Evolutionary conservation across 2,329 filamentous ascomycete species (phyloP).

Genomic region (Aspergillus pseudoglaucus): DNA sequence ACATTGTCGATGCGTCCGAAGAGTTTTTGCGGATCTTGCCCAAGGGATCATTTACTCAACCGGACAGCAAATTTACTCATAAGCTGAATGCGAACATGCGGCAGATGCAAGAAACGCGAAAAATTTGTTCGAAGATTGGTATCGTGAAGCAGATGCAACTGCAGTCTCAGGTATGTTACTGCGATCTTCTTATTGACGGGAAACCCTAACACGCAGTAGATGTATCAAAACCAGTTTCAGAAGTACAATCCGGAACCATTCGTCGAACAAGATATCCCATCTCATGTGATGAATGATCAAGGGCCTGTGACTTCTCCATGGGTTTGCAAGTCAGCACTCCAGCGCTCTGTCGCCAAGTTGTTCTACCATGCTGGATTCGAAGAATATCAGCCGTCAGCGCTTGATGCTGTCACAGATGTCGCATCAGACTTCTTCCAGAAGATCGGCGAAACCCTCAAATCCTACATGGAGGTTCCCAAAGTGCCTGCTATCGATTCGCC

Average conservation of each 20-base stretch:
- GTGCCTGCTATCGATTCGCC: slow-evolving; percentile 48
- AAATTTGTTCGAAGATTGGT: slow-evolving; percentile 90
- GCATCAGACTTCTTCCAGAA: slow-evolving; percentile 86
- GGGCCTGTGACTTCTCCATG: slow-evolving; percentile 80
- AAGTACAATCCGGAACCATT: slow-evolving; percentile 92
- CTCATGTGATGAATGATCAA: slow-evolving; percentile 83
- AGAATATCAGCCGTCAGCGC: slow-evolving; percentile 88
- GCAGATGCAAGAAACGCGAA: slow-evolving; percentile 94
- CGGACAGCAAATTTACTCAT: slow-evolving; percentile 64
- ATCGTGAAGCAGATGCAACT: slow-evolving; percentile 99
- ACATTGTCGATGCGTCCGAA: slow-evolving; percentile 80
- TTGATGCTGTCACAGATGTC: slow-evolving; percentile 84
- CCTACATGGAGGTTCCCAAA: slow-evolving; percentile 78
- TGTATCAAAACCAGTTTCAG: slow-evolving; percentile 96
- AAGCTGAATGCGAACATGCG: slow-evolving; percentile 86
- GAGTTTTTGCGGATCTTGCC: slow-evolving; percentile 76
- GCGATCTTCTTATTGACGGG: neutral
- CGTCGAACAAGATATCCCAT: slow-evolving; percentile 73
- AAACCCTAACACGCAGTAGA: slow-evolving; percentile 45
- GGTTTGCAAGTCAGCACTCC: slow-evolving; percentile 74
- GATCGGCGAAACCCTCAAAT: slow-evolving; percentile 68
- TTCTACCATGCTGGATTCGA: slow-evolving; percentile 97
- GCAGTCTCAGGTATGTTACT: slow-evolving; percentile 70
- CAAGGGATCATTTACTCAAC: slow-evolving; percentile 66
- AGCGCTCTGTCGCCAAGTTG: slow-evolving; percentile 86